These are phyloP conservation scores for Ilyonectria mors-panacis DNA, from an alignment of 2,329 filamentous ascomycete species.

Conservation along the genomic window DNA sequence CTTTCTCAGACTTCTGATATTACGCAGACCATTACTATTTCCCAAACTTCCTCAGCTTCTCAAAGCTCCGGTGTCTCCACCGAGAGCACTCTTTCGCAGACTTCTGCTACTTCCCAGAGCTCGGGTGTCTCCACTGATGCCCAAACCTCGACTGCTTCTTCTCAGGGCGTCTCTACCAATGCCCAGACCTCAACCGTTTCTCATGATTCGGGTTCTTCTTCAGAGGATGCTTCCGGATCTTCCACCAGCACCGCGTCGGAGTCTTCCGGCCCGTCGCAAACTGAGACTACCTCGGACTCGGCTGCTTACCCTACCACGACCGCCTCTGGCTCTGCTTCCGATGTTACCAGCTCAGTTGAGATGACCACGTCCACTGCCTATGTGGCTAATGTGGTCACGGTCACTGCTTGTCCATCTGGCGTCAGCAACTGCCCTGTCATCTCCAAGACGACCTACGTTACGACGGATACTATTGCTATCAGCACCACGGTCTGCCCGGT, in stretches of 20 bases:
- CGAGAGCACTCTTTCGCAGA: background rate
- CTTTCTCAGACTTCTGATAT: no score
- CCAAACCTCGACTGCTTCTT: background rate
- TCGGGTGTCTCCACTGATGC: background rate
- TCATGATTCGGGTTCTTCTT: background rate
- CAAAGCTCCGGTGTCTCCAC: background rate
- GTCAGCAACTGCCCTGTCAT: background rate
- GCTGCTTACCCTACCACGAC: background rate
- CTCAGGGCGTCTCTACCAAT: background rate
- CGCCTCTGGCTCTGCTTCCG: background rate
- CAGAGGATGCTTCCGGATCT: background rate
- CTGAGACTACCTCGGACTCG: background rate
- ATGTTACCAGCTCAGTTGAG: background rate
- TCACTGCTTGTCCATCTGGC: background rate
- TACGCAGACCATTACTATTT: no score
- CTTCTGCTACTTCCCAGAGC: background rate
- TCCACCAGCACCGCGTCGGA: background rate
- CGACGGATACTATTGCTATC: background rate
- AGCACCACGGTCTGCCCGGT: constrained; percentile 3
- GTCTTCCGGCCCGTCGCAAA: background rate
- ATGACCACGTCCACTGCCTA: background rate
- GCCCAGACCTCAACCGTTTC: background rate
- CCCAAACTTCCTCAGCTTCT: background rate
- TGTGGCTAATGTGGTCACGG: background rate
- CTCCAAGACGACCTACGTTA: background rate